phyloP scores from a whole-genome alignment of 1,284 basidiomycete genomes.

The Pseudozyma hubeiensis region DNA sequence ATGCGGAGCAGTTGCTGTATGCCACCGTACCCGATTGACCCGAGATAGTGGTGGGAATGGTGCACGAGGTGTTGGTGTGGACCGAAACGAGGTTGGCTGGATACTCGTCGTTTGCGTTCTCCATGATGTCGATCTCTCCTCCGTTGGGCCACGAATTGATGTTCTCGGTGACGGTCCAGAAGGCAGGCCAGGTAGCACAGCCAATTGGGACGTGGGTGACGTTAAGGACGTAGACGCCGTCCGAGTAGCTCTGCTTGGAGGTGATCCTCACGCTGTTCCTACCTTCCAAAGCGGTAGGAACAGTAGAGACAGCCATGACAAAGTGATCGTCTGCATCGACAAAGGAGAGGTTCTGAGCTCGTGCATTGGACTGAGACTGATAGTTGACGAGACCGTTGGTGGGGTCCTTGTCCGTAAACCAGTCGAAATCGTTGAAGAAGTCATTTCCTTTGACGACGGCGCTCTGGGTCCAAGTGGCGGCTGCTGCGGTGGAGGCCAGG shows the following conservation, averaged over 20 bases:
- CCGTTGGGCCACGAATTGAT: slow-evolving; percentile 57
- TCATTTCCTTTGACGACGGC: slow-evolving; percentile 39
- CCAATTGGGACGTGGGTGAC: slow-evolving; percentile 61
- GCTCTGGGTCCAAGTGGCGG: slow-evolving; percentile 46
- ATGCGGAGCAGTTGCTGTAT: slow-evolving; percentile 58
- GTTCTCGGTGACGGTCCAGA: slow-evolving; percentile 64
- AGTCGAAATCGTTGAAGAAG: slow-evolving; percentile 57
- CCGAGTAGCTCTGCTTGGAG: slow-evolving; percentile 56
- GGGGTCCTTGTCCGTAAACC: slow-evolving; percentile 55
- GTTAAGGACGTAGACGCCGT: slow-evolving; percentile 65
- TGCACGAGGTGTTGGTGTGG: slow-evolving; percentile 56
- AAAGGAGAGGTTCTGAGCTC: slow-evolving; percentile 55
- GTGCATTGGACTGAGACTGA: slow-evolving; percentile 36
- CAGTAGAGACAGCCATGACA: slow-evolving; percentile 61
- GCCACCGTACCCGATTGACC: slow-evolving; percentile 44
- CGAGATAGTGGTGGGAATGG: slow-evolving; percentile 23
- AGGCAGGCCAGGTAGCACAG: slow-evolving; percentile 66
- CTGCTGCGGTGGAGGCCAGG: slow-evolving; percentile 11
- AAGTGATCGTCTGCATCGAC: slow-evolving; percentile 52
- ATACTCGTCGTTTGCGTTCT: slow-evolving; percentile 66
- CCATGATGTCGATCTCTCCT: slow-evolving; percentile 67
- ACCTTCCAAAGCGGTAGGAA: slow-evolving; percentile 36
- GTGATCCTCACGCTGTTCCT: slow-evolving; percentile 59
- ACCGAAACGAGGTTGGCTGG: slow-evolving; percentile 48
- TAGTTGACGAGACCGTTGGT: slow-evolving; percentile 65